Conservation (phyloP, 768 basidiomycete genomes). For the Termitomyces sp. region DNA sequence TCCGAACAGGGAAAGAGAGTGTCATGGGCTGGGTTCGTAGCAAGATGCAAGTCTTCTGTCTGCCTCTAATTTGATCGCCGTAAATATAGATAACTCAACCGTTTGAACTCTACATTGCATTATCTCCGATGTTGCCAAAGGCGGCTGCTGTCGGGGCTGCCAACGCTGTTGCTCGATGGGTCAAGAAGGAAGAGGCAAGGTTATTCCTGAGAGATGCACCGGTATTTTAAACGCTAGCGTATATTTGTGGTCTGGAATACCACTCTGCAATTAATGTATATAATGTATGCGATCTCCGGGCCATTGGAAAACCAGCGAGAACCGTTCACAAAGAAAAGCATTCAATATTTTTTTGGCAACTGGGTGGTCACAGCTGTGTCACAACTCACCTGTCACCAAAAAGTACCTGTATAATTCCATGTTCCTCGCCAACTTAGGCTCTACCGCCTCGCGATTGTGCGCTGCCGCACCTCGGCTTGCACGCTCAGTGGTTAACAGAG, state of each 20-base stretch:
- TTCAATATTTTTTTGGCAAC: too few relatives aligned
- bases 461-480: slow-evolving; percentile 20
- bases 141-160: slow-evolving; percentile 84
- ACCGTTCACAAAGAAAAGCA: too few relatives aligned
- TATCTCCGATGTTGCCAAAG: slow-evolving; percentile 84
- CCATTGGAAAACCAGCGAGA: neutral
- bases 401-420: neutral
- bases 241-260: neutral
- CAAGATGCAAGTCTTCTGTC: neutral
- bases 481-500: slow-evolving; percentile 29
- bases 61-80: neutral
- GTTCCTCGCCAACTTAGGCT: slow-evolving; percentile 9
- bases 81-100: slow-evolving; percentile 79
- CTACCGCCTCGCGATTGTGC: slow-evolving; percentile 16
- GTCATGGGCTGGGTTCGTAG: slow-evolving; percentile 89
- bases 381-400: neutral
- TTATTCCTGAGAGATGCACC: slow-evolving; percentile 88
- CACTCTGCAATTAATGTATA: neutral
- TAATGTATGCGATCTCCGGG: neutral
- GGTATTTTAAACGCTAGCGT: slow-evolving; percentile 51
- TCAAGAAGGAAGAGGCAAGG: slow-evolving; percentile 78
- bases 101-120: slow-evolving; percentile 84
- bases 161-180: slow-evolving; percentile 86
- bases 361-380: neutral
- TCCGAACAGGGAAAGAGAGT: slow-evolving; percentile 80